Evolutionary conservation across 345 rosid species (phyloP).

Genomic region (Lagerstroemia speciosa): DNA sequence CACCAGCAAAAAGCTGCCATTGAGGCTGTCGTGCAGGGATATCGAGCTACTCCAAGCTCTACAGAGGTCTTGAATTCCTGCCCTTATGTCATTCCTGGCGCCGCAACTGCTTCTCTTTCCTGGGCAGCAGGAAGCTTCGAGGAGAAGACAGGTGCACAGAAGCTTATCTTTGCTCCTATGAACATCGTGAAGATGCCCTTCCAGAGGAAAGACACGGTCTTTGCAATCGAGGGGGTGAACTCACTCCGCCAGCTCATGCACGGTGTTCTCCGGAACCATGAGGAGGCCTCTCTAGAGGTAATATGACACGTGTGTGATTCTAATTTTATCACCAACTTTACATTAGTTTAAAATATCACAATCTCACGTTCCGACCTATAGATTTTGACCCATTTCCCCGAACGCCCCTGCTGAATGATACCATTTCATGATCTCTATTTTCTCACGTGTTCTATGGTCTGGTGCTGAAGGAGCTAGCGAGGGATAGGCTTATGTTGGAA

Average conservation of each 20-base stretch:
- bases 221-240: conserved; percentile 75
- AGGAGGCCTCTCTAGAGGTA: conserved; percentile 87
- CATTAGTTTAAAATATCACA: too few species aligned
- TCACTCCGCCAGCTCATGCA: conserved; percentile 71
- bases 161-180: conserved; percentile 56
- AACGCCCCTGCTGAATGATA: not conserved
- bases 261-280: conserved; percentile 57
- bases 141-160: conserved; percentile 41
- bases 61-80: conserved; percentile 77
- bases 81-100: conserved; percentile 69
- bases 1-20: conserved; percentile 81
- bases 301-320: too few species aligned
- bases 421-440: not conserved
- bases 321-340: too few species aligned
- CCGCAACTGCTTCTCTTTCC: conserved; percentile 61
- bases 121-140: conserved; percentile 48
- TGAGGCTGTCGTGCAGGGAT: conserved; percentile 67
- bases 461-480: conserved; percentile 59
- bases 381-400: too few species aligned
- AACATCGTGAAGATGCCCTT: conserved; percentile 66
- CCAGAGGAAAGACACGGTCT: conserved; percentile 58
- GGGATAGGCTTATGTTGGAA: conserved; percentile 31
- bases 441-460: not conserved
- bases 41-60: conserved; percentile 60
- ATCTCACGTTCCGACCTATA: too few species aligned